Evolutionary conservation across 768 basidiomycete species (phyloP).

Genomic region (Russula griseocarnosa): DNA sequence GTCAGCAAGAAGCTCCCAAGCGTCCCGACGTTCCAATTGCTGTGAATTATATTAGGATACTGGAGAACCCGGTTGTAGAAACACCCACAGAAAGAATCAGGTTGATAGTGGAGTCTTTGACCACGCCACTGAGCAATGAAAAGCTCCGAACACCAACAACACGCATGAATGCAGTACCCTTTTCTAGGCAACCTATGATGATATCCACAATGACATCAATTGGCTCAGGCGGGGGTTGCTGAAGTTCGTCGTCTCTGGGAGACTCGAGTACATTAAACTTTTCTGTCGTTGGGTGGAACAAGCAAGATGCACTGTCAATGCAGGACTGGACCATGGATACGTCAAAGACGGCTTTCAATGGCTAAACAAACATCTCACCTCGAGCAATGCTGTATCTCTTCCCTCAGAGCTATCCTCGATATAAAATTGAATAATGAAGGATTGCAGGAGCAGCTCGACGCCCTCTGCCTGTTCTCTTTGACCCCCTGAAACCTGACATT

Average conservation of each 20-base stretch:
- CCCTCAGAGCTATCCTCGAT: constrained; percentile 58
- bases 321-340: constrained; percentile 46
- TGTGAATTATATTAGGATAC: constrained; percentile 33
- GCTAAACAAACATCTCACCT: constrained; percentile 42
- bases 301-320: constrained; percentile 52
- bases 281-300: constrained; percentile 44
- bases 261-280: constrained; percentile 34
- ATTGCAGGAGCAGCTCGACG: constrained; percentile 64
- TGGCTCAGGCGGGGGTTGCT: constrained; percentile 50
- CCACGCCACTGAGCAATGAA: constrained; percentile 60
- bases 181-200: constrained; percentile 88
- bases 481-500: constrained; percentile 37
- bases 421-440: constrained; percentile 67
- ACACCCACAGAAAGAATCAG: constrained; percentile 73
- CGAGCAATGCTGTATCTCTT: constrained; percentile 51
- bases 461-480: constrained; percentile 60
- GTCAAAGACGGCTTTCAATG: neutral
- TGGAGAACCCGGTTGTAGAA: constrained; percentile 4
- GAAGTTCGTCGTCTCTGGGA: constrained; percentile 36
- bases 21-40: constrained; percentile 80
- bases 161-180: constrained; percentile 74
- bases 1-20: constrained; percentile 46
- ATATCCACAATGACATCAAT: constrained; percentile 84
- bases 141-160: constrained; percentile 79
- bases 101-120: constrained; percentile 68